phyloP scores from a whole-genome alignment of 2,329 filamentous ascomycete species.

The Cytospora chrysosperma region DNA sequence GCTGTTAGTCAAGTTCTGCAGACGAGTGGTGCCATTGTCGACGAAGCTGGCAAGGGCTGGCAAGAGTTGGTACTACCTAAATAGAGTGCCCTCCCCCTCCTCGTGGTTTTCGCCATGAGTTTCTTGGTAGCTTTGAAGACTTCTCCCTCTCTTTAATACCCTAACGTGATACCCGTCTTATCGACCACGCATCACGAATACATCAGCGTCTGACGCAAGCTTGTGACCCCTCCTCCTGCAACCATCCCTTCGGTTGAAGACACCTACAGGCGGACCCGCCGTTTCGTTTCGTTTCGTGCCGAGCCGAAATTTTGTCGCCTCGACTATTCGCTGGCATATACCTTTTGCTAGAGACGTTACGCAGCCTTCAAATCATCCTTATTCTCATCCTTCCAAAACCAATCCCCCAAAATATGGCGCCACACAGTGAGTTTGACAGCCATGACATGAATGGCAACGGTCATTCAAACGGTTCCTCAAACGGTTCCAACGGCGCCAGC shows the following conservation, averaged over 20 bases:
- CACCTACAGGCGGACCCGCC: neutral
- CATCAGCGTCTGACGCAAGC: neutral
- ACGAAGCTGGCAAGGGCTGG: conserved; percentile 2
- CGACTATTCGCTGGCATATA: neutral
- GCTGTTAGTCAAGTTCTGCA: neutral
- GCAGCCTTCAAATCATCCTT: neutral
- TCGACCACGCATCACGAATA: neutral
- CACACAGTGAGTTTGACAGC: conserved; percentile 23
- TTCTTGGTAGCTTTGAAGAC: conserved; percentile 2
- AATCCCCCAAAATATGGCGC: conserved; percentile 19
- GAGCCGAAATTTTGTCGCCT: conserved; percentile 2
- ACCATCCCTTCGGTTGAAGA: neutral
- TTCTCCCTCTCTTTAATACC: conserved; percentile 1
- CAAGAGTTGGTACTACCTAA: conserved; percentile 18
- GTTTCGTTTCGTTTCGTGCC: neutral
- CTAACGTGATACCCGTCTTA: neutral
- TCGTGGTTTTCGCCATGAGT: neutral
- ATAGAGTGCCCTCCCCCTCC: conserved; percentile 9
- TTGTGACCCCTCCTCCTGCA: neutral
- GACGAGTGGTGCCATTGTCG: conserved; percentile 16
- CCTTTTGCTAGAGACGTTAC: neutral
- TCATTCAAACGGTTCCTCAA: conserved; percentile 5
- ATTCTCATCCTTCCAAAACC: neutral
- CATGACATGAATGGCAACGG: conserved; percentile 21
- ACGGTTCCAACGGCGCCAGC: conserved; percentile 1